Base-by-base conservation (phyloP, 2,329 filamentous ascomycete species). In the Alternaria incomplexa region DNA sequence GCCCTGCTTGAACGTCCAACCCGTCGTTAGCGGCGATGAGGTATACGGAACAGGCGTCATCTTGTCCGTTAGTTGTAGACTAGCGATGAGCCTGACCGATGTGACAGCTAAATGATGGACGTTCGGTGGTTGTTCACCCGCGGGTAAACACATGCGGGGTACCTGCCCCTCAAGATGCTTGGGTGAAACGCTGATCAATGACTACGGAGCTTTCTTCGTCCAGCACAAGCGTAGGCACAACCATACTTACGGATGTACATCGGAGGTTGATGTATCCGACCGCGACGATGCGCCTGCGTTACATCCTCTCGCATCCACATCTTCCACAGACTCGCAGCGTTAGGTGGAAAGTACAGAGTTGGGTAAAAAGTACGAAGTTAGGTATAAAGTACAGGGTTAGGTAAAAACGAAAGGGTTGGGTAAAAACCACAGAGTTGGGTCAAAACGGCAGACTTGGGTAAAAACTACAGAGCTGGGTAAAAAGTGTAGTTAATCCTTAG, bases 1-100 rank as follows among this genome's bases (percentile, higher is more conserved):
- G n/a, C 80, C 79, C 68, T 83, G 80, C 74, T 81, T 84, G 77
- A 85, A 83, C 17, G 73, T 63, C 83, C 83, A 84, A 36, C 80
- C 80, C 4, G 30, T 58, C 10, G 25, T 51, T 12, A 69, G 58
- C 10, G 54, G 26, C 15, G 40, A 58, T 6, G 64, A 63, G 17
- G 26, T 62, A n/a, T 57, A 51, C n/a, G 44, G 36, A 28, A 47
- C 6, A 30, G 23, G 22, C 22, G 51, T 3, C 46, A 45, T 56
- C 0, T 12, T 43, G 15, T 43, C n/a, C 9, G 6, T 46, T 8
- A 10, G 6, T 30, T 5, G 25, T 22, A 28, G 22, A 11, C 22
- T 15, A 22, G 11, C 23, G 13, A 40, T 11, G 20, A 17, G 30
- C 26, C 4, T 9, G 30, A 4, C 20, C 20, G 48, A 36, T 52